Evolutionary conservation across 1,139 yeast genomes (phyloP), one percentile per base, ranked within the genome.

Genomic region (Blastobotrys capitulatus): DNA sequence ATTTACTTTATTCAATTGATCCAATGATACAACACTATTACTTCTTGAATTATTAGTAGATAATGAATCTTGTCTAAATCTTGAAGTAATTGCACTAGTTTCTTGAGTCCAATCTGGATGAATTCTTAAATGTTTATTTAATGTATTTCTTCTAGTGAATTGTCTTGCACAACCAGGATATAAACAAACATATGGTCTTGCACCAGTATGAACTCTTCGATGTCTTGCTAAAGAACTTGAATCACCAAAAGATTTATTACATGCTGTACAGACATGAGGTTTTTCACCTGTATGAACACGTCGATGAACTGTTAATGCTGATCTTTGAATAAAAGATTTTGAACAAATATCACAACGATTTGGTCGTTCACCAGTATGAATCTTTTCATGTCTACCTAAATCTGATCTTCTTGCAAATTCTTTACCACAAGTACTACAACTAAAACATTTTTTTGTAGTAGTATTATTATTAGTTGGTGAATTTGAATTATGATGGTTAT

Each of bases 281-380:
- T 92, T 78, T 59, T 88, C 96, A 19, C 97, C 97, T 0, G 95
- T 86, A 64, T 87, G 96, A 20, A 86, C 87, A 52, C 95, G 71
- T 54, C 79, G 67, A 63, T 83, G 90, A 56, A 88, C 76, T 10
- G 89, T 83, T 52, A 83, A 68, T 58, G 85, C 89, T 57, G 84
- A 87, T 42, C 83, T 75, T 57, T 89, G 75, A 56, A 82, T 77
- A 61, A 84, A 84, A 58, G 80, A 72, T 65, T 84, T 85, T 39
- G 76, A 67, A 65, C 69, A 65, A 26, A 60, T 55, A 9, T 59
- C 58, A 49, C 69, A 65, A 6, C 58, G 60, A 48, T 65, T 66
- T 3, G 68, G 69, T 39, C 90, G 75, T 55, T 85, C 94, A 15
- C 96, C 96, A 0, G 95, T 85, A 64, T 87, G 96, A 29, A 86